Base-by-base conservation (phyloP, 495 filamentous ascomycete genomes). In the Usnea hakonensis region DNA sequence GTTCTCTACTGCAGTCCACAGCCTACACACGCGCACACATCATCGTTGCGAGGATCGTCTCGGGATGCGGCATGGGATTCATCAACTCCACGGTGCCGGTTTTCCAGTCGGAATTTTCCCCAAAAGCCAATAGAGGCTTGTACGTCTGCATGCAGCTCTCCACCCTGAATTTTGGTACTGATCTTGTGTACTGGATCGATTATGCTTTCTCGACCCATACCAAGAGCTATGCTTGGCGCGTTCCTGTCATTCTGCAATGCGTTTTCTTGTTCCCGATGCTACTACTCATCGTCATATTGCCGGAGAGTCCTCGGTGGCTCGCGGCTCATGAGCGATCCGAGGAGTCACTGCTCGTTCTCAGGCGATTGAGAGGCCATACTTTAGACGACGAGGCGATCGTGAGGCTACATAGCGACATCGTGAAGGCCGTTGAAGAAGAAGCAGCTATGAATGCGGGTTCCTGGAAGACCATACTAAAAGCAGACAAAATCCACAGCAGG, bases 101-200 rank as follows among this genome's bases (percentile, higher is more conserved):
- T 14, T 74, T 73, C 63, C 75, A 78, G 55, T 68, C 76, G 0
- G 78, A 79, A 58, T 78, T 75, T 61, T 72, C 71, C 50, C 67
- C 65, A 0, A 71, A 71, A 46, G 69, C 68, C 19, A 71, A 40
- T 5, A 35, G 71, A 50, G 71, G 72, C 9, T 35, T 68, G 28
- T 63, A 73, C 40, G 75, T 75, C 66, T 76, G 52, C 65, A 76
- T 62, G 75, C 73, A 58, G 61, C 70, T 50, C 32, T 76, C 59
- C 67, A 75, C 55, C 60, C 73, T 35, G 11, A 68, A 68, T 23
- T 71, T 73, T 44, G 78, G 76, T 14, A 77, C 79, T 59, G 74
- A 74, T n/a, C 71, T 80, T 44, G 75, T 70, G 26, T 79, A 80
- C 63, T 80, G 78, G 78, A 73, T 80, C 48, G 76, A 80, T 59